These are phyloP conservation scores for Coemansia erecta DNA, from an alignment of 192 early-diverging fungal genomes.

Conservation along the genomic window DNA sequence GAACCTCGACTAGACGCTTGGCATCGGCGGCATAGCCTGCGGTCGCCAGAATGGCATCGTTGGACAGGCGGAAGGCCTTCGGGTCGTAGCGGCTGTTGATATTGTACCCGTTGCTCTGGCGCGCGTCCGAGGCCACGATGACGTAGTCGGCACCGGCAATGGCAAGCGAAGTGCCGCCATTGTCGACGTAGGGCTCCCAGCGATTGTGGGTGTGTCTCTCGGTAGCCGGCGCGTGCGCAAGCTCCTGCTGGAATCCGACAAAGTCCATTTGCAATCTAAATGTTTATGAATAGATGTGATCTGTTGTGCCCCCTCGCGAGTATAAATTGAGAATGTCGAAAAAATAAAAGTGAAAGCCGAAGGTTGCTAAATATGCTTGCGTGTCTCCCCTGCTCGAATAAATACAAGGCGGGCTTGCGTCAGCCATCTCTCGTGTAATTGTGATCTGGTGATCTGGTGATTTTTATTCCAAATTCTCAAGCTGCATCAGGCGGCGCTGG, in stretches of 20 bases:
- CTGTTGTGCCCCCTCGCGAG: too few species aligned
- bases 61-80: constrained; percentile 85
- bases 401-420: too few species aligned
- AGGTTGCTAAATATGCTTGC: not conserved
- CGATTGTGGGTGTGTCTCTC: constrained; percentile 51
- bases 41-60: constrained; percentile 80
- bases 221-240: constrained; percentile 14
- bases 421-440: too few species aligned
- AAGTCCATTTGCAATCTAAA: constrained; percentile 20
- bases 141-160: constrained; percentile 96
- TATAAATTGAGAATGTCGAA: not conserved
- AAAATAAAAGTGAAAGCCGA: too few species aligned
- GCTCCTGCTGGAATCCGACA: constrained; percentile 12
- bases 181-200: constrained; percentile 92
- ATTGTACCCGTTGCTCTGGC: constrained; percentile 89
- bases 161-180: constrained; percentile 79
- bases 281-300: not conserved
- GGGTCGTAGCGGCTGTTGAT: constrained; percentile 94
- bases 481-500: constrained; percentile 34
- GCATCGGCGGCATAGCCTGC: constrained; percentile 89
- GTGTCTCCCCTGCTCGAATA: not conserved
- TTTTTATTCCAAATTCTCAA: constrained; percentile 2
- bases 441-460: too few species aligned
- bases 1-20: constrained; percentile 73
- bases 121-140: constrained; percentile 92